Conservation (phyloP, 345 rosid genomes). For the Physaria fendleri region DNA sequence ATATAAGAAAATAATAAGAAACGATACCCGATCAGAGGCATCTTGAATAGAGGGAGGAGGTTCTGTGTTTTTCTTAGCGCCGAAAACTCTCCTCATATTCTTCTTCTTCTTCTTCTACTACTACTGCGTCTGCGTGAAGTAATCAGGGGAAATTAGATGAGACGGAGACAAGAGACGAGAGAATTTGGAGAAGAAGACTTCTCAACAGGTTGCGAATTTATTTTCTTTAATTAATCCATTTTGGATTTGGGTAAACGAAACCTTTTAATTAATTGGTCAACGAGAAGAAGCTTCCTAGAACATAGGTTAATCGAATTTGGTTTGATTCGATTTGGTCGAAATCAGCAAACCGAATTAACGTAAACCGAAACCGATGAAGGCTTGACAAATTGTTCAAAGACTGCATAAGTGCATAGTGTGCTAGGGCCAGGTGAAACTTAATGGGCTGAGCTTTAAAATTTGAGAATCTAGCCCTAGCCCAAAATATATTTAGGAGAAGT, state of each 20-base stretch:
- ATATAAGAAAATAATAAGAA: background rate
- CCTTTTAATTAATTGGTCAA: background rate
- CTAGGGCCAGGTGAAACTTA: too few species aligned
- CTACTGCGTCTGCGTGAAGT: background rate
- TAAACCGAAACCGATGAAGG: background rate
- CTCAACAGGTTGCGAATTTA: background rate
- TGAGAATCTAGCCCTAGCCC: too few species aligned
- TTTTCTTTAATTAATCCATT: background rate
- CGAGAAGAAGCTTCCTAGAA: background rate
- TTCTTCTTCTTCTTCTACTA: background rate
- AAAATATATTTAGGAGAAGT: too few species aligned
- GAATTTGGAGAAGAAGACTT: constrained; percentile 3
- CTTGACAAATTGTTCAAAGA: too few species aligned
- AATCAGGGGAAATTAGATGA: background rate
- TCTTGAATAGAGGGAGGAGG: constrained; percentile 86
- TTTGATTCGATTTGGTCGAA: background rate
- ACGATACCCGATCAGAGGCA: constrained; percentile 70
- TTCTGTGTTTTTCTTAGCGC: constrained; percentile 77
- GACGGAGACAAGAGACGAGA: background rate
- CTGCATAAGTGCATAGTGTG: too few species aligned
- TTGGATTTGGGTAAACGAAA: background rate
- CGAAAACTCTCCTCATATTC: constrained; percentile 85
- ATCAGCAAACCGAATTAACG: background rate
- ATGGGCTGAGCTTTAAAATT: too few species aligned
- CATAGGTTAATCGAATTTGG: background rate